Evolutionary conservation across 257 asterid species (phyloP), one percentile per base, ranked within the genome.

Genomic region (Datura wrightii): DNA sequence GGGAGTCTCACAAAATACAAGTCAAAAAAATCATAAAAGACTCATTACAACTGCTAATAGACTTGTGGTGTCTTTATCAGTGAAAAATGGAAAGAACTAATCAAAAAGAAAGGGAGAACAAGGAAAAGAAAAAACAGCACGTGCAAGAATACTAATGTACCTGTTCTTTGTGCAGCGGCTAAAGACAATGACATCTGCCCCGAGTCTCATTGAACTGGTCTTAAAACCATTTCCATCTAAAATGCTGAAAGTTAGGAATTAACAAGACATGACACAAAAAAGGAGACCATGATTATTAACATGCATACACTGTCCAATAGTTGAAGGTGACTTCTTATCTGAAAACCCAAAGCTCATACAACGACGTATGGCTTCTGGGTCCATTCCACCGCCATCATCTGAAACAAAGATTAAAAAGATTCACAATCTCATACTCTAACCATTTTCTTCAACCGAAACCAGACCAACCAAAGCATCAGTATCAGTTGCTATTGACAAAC

Each of bases 311-410:
- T 89, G 92, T 88, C 99, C 99, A 82, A 95, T 95, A 44, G 99
- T 88, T 80, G 88, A 86, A 83, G 89, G 85, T 39, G 98, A 87
- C 84, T 94, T 90, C 90, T 94, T 95, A 86, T 95, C 95, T 19
- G 99, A 95, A 91, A 95, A 95, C 54, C 99, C 99, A 85, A 95
- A 95, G 89, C 99, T 94, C 86, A 95, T 86, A 89, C 98, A 95
- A 76, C 92, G 89, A 41, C 98, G 94, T 90, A 95, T 93, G 81
- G 97, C 98, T 83, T 87, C 94, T 46, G 97, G 97, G 79, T 91
- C 92, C 99, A 95, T 95, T 89, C 99, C 99, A 86, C 98, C 98
- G 76, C 99, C 99, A 88, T 96, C 92, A 89, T 96, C 99, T 96
- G 87, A 82, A 19, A 83, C 81, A 76, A 5, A 87, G 69, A 89